Conservation (phyloP, 768 basidiomycete genomes). For the Suillus subluteus region DNA sequence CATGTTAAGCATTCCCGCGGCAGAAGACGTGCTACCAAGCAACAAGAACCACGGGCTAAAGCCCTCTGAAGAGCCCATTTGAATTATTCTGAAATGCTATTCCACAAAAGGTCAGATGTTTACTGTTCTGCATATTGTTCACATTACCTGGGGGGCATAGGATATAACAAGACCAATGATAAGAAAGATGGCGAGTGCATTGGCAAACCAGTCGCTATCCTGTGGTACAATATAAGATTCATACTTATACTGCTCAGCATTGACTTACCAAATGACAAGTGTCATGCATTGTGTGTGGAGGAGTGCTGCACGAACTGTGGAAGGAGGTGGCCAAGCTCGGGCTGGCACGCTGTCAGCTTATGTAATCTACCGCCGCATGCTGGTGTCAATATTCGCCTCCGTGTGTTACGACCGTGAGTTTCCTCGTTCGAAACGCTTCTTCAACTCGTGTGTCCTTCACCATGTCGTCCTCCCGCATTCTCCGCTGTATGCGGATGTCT, state of each 20-base stretch:
- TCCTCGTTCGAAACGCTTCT: too few species aligned
- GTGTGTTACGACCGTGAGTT: too few species aligned
- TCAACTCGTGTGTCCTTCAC: background rate
- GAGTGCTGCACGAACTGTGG: background rate
- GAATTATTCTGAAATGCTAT: slow-evolving; percentile 82
- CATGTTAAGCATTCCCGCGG: slow-evolving; percentile 87
- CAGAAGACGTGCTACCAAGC: slow-evolving; percentile 83
- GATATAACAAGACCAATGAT: slow-evolving; percentile 82
- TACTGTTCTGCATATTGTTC: background rate
- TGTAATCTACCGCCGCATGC: background rate
- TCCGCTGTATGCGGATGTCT: background rate
- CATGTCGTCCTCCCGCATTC: background rate
- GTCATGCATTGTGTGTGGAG: background rate
- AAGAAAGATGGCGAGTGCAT: slow-evolving; percentile 59
- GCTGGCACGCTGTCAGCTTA: background rate
- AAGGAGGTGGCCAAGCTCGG: background rate
- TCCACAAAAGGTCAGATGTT: background rate
- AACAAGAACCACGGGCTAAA: slow-evolving; percentile 92
- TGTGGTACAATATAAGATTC: slow-evolving; percentile 28
- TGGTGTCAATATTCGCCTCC: background rate
- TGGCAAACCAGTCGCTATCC: slow-evolving; percentile 74
- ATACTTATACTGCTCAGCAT: background rate
- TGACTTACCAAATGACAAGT: background rate
- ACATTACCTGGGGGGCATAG: slow-evolving; percentile 77
- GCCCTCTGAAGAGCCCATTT: slow-evolving; percentile 79